Percentiles rank a stretch among this genome's conserved stretches.
Evolutionary conservation across 129 eudicot genomes (phyloP).

Genomic region (Artemisia tridentata): DNA sequence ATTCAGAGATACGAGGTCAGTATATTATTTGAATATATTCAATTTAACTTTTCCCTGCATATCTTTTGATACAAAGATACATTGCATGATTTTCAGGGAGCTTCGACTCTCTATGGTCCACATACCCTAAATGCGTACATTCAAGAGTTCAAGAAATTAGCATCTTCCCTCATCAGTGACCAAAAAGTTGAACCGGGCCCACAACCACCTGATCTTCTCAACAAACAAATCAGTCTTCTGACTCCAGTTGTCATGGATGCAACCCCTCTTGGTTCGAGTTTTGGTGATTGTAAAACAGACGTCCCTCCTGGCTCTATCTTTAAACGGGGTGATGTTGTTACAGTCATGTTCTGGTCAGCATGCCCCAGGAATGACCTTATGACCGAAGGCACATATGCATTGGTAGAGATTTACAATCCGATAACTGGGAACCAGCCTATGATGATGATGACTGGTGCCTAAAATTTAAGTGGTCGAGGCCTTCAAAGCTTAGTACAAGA

Average conservation of each 20-base stretch:
- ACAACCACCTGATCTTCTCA: slow-evolving; percentile 52
- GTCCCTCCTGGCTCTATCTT: slow-evolving; percentile 39
- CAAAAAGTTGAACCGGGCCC: slow-evolving; percentile 41
- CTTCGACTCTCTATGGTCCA: slow-evolving; percentile 60
- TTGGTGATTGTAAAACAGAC: slow-evolving; percentile 43
- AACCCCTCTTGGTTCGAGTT: slow-evolving; percentile 44
- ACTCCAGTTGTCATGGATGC: slow-evolving; percentile 46
- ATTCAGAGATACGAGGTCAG: slow-evolving; percentile 57
- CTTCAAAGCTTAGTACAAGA: slow-evolving; percentile 43
- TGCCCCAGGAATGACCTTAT: slow-evolving; percentile 64
- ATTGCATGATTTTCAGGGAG: slow-evolving; percentile 38
- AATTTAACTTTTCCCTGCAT: no score
- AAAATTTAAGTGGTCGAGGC: slow-evolving; percentile 54
- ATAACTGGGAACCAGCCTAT: slow-evolving; percentile 42
- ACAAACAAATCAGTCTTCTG: slow-evolving; percentile 52
- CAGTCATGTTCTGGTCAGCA: slow-evolving; percentile 48
- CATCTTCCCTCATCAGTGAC: slow-evolving; percentile 33
- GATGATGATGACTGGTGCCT: slow-evolving; percentile 59
- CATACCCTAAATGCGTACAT: slow-evolving; percentile 53
- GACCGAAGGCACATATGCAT: slow-evolving; percentile 58
- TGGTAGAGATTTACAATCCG: slow-evolving; percentile 43
- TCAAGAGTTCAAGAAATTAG: slow-evolving; percentile 51
- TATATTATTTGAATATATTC: no score
- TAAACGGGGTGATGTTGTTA: slow-evolving; percentile 41
- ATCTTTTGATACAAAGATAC: slow-evolving; percentile 5